Evolutionary conservation across 2,329 filamentous ascomycete genomes (phyloP).

Genomic region (Metarhizium anisopliae): DNA sequence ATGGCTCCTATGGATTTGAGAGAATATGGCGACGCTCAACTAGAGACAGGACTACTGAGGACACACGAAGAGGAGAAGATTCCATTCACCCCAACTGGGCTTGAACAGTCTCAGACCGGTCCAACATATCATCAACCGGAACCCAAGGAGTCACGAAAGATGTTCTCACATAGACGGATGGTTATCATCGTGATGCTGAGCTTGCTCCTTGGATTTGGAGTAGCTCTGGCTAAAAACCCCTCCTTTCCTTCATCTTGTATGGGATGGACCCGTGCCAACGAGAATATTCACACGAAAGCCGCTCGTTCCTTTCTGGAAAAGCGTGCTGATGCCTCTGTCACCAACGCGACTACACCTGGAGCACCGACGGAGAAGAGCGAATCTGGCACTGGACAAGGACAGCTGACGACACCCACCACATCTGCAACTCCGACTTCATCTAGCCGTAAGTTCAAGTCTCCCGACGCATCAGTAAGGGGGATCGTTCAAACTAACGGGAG

Average conservation of each 20-base stretch:
- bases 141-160: constrained; percentile 3
- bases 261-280: not conserved
- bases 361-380: not conserved
- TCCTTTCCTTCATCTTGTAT: not conserved
- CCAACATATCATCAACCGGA: not conserved
- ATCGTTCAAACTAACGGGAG: not conserved
- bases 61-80: constrained; percentile 15
- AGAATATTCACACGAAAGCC: not conserved
- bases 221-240: constrained; percentile 7
- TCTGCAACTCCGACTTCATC: not conserved
- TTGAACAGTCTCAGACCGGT: not conserved
- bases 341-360: constrained; percentile 1
- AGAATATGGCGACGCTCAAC: constrained; percentile 5
- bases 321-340: constrained; percentile 1
- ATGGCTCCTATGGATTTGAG: constrained; percentile 9
- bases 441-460: not conserved
- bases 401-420: not conserved
- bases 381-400: not conserved
- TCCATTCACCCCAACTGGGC: constrained; percentile 4
- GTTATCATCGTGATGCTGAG: constrained; percentile 13
- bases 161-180: constrained; percentile 10
- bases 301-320: constrained; percentile 3
- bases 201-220: constrained; percentile 17
- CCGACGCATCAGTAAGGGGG: not conserved
- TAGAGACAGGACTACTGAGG: constrained; percentile 16